Evolutionary conservation across 1,139 yeast genomes (phyloP), one percentile per base, ranked within the genome.

Genomic region (Diutina siamensis): DNA sequence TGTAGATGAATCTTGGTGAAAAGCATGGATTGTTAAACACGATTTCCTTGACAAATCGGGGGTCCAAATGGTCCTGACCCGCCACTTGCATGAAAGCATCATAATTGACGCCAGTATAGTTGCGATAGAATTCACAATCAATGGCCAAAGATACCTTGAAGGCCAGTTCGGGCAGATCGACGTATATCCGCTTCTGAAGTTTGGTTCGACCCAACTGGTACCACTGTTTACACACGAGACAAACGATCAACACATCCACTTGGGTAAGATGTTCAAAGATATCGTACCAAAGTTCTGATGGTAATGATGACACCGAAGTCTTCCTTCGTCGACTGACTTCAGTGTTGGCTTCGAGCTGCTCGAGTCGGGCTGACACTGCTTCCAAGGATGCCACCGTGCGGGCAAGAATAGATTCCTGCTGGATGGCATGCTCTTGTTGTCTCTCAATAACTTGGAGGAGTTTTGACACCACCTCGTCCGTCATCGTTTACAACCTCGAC

Each of bases 11-110:
- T 4, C 42, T 27, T 7, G 42, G 42, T 3, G 42, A 38, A 25
- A 38, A 38, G 22, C 42, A 38, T 25, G 42, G 42, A 20, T 38
- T 38, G 32, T 38, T 38, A 27, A 38, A 38, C 32, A 38, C 42
- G n/a, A 38, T 38, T 12, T 38, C 42, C 32, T 38, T 38, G 21
- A 38, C 42, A 15, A 21, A 38, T 8, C 42, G 42, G 8, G 42
- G 42, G 13, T 38, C 42, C 13, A 38, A 18, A 15, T 38, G 25
- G 9, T 38, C 42, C 20, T 38, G 31, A 12, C 42, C 42, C 5
- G 42, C 42, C 28, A 38, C 31, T 38, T 38, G 42, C 42, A 38
- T 38, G 20, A 38, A 38, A 5, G 32, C 25, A 17, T 38, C 42
- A 25, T 38, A 38, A 27, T 38, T 38, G n/a, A 38, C 42, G 3